Percentiles rank a stretch among this genome's conserved stretches.
Conservation (phyloP, 2,329 filamentous ascomycete genomes). For the Fonsecaea monophora region DNA sequence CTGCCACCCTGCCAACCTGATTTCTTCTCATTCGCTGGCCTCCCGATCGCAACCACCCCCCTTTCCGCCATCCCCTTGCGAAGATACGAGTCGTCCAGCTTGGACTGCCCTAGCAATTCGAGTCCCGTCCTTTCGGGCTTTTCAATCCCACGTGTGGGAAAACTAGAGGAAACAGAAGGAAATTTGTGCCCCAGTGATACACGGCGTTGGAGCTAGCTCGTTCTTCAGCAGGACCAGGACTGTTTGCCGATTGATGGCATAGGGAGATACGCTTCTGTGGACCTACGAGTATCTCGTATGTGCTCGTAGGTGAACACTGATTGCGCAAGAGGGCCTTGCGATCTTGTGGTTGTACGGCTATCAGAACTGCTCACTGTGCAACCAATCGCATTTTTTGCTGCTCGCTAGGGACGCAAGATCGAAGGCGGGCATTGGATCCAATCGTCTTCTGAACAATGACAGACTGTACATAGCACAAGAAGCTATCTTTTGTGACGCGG, state of each 20-base stretch:
- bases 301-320: neutral
- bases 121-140: neutral
- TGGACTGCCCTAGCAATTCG: neutral
- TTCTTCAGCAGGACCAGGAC: slow-evolving; percentile 21
- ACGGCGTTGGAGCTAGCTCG: neutral
- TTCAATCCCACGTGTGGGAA: slow-evolving; percentile 4
- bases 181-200: neutral
- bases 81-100: slow-evolving; percentile 4
- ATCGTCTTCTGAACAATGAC: neutral
- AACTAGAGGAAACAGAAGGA: neutral
- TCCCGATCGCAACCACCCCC: slow-evolving; percentile 11
- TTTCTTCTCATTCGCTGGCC: slow-evolving; percentile 13
- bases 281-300: neutral
- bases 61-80: neutral
- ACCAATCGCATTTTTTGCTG: slow-evolving; percentile 5
- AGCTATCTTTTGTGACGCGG: neutral
- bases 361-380: neutral
- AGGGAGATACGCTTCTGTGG: neutral
- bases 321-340: neutral
- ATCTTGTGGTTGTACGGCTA: slow-evolving; percentile 3
- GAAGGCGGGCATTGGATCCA: neutral
- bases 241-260: neutral
- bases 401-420: neutral
- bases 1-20: neutral
- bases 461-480: neutral